phyloP scores from a whole-genome alignment of 306 rosid genomes.

The Benincasa hispida region DNA sequence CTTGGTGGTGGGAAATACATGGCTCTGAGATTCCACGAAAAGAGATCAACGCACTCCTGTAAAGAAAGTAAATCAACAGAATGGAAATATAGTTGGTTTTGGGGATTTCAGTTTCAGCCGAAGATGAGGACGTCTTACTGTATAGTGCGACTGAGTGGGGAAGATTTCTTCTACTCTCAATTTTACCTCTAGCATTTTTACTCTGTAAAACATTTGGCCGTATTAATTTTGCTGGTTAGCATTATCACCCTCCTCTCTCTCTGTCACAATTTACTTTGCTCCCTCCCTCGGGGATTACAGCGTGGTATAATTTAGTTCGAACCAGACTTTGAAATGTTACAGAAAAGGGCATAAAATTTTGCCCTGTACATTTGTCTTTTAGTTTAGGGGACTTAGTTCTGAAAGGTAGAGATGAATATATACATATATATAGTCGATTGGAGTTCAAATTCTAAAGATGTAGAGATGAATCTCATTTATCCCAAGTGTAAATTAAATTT shows the following conservation, averaged over 20 bases:
- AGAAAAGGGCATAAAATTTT: conserved; percentile 6
- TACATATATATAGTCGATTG: not conserved
- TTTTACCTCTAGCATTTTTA: not conserved
- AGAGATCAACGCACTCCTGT: not conserved
- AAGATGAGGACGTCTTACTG: not conserved
- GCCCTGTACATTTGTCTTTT: not conserved
- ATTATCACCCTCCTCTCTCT: not conserved
- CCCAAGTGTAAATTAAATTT: not conserved
- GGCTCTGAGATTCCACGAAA: not conserved
- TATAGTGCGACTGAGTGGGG: conserved; percentile 5
- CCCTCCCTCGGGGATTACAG: not conserved
- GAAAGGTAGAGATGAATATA: not conserved
- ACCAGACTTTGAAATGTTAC: not conserved
- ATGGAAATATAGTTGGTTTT: not conserved
- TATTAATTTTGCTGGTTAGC: conserved; percentile 2
- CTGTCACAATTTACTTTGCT: not conserved
- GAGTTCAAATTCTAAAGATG: not conserved
- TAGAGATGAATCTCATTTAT: not conserved
- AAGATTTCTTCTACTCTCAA: not conserved
- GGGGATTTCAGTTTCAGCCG: not conserved
- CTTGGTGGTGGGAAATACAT: conserved; percentile 1
- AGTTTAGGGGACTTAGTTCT: not conserved
- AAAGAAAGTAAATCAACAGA: not conserved
- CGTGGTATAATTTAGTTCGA: not conserved
- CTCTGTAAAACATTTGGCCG: conserved; percentile 1